A percentile compares a stretch with the other conserved stretches of the same genome.
phyloP scores from a whole-genome alignment of 1,139 yeast species.

The Saccharomyces hybrid region DNA sequence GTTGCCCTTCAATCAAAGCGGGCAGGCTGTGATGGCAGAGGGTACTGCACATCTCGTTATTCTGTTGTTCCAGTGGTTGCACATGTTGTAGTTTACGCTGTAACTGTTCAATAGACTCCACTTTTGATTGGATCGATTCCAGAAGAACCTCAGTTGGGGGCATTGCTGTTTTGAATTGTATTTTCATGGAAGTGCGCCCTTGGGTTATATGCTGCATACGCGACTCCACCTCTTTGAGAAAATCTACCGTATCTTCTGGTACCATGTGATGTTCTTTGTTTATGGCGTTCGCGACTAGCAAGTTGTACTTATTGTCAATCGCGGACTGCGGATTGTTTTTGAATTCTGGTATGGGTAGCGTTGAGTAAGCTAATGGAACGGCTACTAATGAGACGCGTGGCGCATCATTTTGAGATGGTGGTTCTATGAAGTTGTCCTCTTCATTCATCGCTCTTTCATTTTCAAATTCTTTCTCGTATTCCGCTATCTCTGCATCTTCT shows the following conservation, averaged over 20 bases:
- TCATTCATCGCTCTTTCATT: slow-evolving; percentile 7
- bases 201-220: not conserved
- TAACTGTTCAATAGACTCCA: slow-evolving; percentile 4
- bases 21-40: slow-evolving; percentile 14
- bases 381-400: not conserved
- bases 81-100: slow-evolving; percentile 12
- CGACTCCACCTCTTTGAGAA: not conserved
- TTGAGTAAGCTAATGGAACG: not conserved
- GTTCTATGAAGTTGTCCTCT: not conserved
- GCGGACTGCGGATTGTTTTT: not conserved
- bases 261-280: not conserved
- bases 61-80: slow-evolving; percentile 12
- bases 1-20: slow-evolving; percentile 10
- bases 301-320: not conserved
- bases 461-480: slow-evolving; percentile 26
- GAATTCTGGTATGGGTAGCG: not conserved
- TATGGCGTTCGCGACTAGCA: not conserved
- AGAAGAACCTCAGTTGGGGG: slow-evolving; percentile 2
- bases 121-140: slow-evolving; percentile 5
- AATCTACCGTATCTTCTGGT: slow-evolving; percentile 2
- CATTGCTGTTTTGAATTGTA: not conserved
- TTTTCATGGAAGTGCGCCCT: not conserved
- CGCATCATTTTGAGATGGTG: not conserved
- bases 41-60: slow-evolving; percentile 5
- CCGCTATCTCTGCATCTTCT: slow-evolving; percentile 25